Percentiles rank a stretch among this genome's conserved stretches.
Conservation (phyloP, 768 basidiomycete species). For the Collybia mongolica region DNA sequence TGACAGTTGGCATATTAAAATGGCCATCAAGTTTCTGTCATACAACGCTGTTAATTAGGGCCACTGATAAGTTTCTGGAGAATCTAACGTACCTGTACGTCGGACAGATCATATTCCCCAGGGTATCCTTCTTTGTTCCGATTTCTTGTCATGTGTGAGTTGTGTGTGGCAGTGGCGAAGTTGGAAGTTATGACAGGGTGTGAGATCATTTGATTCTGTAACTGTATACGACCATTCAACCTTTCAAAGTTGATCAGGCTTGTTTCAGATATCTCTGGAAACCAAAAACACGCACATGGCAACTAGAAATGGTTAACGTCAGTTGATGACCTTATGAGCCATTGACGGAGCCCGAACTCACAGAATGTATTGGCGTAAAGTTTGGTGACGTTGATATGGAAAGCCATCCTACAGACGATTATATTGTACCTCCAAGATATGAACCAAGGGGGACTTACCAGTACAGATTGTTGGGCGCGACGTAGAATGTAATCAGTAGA, state of each 20-base stretch:
- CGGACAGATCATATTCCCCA: conserved; percentile 12
- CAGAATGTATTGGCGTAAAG: conserved; percentile 51
- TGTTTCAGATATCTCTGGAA: not conserved
- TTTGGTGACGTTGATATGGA: conserved; percentile 48
- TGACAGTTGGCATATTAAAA: conserved; percentile 20
- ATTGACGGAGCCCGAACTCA: too few relatives aligned
- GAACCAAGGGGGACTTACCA: conserved; percentile 27
- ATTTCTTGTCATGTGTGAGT: conserved; percentile 1
- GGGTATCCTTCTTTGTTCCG: not conserved
- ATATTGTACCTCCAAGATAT: not conserved
- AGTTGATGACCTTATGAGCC: not conserved
- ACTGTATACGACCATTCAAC: conserved; percentile 18
- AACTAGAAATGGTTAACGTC: conserved; percentile 16
- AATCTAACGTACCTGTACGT: conserved; percentile 7
- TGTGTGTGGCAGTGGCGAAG: conserved; percentile 3
- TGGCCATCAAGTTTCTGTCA: not conserved
- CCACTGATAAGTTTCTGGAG: not conserved
- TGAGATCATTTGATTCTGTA: conserved; percentile 13
- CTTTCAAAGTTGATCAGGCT: conserved; percentile 5
- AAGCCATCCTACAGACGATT: conserved; percentile 35
- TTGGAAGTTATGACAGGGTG: conserved; percentile 7
- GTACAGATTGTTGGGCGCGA: conserved; percentile 29
- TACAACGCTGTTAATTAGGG: not conserved
- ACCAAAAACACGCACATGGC: conserved; percentile 25
- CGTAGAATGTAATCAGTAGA: conserved; percentile 40